phyloP scores from a whole-genome alignment of 2,329 filamentous ascomycete species.

The Exophiala phaeomuriformis region DNA sequence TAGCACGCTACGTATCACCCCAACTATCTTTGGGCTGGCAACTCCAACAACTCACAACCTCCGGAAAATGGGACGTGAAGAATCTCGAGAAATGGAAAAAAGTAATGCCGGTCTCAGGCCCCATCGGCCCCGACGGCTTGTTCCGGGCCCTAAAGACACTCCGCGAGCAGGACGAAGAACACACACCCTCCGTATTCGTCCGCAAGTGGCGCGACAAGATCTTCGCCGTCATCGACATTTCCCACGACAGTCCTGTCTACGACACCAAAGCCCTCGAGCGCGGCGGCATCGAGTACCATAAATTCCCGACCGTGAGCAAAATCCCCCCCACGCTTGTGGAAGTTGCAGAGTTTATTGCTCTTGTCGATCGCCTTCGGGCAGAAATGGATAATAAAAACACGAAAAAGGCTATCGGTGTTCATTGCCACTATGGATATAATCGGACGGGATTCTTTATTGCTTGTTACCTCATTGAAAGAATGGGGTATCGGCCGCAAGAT shows the following conservation, averaged over 20 bases:
- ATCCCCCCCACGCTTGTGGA: slow-evolving; percentile 65
- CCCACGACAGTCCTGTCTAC: slow-evolving; percentile 83
- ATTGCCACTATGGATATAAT: slow-evolving; percentile 96
- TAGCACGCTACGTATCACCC: slow-evolving; percentile 65
- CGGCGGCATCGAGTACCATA: slow-evolving; percentile 65
- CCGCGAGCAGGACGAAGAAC: slow-evolving; percentile 75
- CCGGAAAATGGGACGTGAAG: slow-evolving; percentile 97
- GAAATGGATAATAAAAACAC: slow-evolving; percentile 40
- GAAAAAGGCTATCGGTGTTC: slow-evolving; percentile 61
- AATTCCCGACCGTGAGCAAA: slow-evolving; percentile 88
- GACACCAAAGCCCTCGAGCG: slow-evolving; percentile 64
- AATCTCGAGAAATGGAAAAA: slow-evolving; percentile 87
- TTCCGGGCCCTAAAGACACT: slow-evolving; percentile 92
- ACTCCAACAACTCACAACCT: slow-evolving; percentile 75
- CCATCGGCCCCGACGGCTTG: slow-evolving; percentile 58
- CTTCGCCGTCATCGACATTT: slow-evolving; percentile 79
- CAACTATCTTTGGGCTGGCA: slow-evolving; percentile 84
- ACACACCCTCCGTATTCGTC: slow-evolving; percentile 68
- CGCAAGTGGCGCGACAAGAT: slow-evolving; percentile 59
- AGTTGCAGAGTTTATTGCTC: slow-evolving; percentile 51
- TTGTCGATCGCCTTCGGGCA: slow-evolving; percentile 53
- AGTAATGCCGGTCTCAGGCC: slow-evolving; percentile 66
- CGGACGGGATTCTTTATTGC: slow-evolving; percentile 86
- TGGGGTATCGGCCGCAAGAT: slow-evolving; percentile 62
- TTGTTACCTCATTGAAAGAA: slow-evolving; percentile 79